Evolutionary conservation across 2,329 filamentous ascomycete genomes (phyloP).

Genomic region (Cladosporium sphaerospermum): DNA sequence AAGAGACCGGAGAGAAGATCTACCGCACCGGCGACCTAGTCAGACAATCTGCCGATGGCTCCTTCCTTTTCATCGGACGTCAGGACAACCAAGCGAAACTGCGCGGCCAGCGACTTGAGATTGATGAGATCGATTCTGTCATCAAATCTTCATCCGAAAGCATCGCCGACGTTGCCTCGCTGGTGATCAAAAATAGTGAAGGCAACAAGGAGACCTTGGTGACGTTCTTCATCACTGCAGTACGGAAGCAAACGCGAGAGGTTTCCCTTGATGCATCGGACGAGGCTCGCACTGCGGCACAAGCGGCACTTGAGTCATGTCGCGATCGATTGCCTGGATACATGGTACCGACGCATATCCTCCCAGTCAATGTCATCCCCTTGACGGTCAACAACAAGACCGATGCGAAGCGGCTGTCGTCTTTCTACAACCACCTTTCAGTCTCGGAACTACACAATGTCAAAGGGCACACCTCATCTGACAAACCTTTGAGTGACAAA

Average conservation of each 20-base stretch:
- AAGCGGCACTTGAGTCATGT: conserved; percentile 49
- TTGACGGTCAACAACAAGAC: conserved; percentile 87
- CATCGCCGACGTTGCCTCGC: conserved; percentile 65
- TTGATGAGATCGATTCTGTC: conserved; percentile 83
- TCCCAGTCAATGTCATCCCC: conserved; percentile 65
- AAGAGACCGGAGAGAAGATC: conserved; percentile 43
- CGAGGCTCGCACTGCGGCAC: conserved; percentile 18
- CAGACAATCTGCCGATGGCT: conserved; percentile 69
- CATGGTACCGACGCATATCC: conserved; percentile 84
- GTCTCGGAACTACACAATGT: conserved; percentile 57
- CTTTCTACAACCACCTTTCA: conserved; percentile 58
- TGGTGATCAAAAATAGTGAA: conserved; percentile 63
- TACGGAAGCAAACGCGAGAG: conserved; percentile 1
- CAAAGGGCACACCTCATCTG: conserved; percentile 28
- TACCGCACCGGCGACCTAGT: conserved; percentile 90
- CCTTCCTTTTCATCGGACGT: conserved; percentile 80
- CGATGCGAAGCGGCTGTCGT: conserved; percentile 63
- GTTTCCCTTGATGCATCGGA: conserved; percentile 31
- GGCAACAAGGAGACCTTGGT: conserved; percentile 79
- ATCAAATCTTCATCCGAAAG: conserved; percentile 56
- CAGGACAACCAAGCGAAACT: conserved; percentile 91
- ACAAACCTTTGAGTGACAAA: conserved; percentile 24
- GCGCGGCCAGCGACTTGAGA: conserved; percentile 79
- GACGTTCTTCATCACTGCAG: conserved; percentile 54
- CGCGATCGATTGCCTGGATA: conserved; percentile 66